Conservation (phyloP, 257 asterid genomes). For the Fraxinus quadrangulata region DNA sequence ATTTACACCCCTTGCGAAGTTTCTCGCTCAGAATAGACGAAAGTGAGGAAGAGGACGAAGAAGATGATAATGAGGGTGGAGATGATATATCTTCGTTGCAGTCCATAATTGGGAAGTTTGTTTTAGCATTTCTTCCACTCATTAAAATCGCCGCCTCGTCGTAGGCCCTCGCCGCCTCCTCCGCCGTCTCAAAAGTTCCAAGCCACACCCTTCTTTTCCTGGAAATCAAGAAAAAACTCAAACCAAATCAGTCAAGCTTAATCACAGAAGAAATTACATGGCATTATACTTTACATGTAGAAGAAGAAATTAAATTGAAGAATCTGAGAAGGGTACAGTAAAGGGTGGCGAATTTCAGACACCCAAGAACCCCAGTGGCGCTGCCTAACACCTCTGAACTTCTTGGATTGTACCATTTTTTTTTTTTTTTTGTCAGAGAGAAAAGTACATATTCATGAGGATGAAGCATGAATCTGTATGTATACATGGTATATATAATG, state of each 20-base stretch:
- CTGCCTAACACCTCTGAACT: conserved; percentile 69
- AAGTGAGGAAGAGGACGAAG: conserved; percentile 28
- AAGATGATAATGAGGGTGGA: conserved; percentile 15
- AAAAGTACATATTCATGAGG: neutral
- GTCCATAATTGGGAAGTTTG: conserved; percentile 45
- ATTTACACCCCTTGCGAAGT: conserved; percentile 46
- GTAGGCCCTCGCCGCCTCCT: conserved; percentile 58
- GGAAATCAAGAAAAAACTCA: neutral
- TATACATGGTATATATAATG: neutral
- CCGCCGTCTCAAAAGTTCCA: conserved; percentile 63
- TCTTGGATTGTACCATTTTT: conserved; percentile 54
- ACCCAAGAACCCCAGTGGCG: conserved; percentile 85
- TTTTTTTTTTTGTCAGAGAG: neutral
- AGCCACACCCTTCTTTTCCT: conserved; percentile 69
- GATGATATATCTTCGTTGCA: neutral
- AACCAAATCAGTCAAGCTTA: neutral
- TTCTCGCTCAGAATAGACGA: conserved; percentile 44
- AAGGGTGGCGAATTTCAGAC: conserved; percentile 67
- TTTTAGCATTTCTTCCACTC: conserved; percentile 64
- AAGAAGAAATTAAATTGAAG: neutral
- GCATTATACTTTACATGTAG: neutral
- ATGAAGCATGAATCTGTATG: neutral
- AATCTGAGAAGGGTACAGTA: conserved; percentile 34
- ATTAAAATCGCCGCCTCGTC: conserved; percentile 59
- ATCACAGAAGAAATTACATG: neutral